These are phyloP conservation scores for Wickerhamomyces sydowiorum DNA, from an alignment of 805 yeast genomes.

Conservation along the genomic window DNA sequence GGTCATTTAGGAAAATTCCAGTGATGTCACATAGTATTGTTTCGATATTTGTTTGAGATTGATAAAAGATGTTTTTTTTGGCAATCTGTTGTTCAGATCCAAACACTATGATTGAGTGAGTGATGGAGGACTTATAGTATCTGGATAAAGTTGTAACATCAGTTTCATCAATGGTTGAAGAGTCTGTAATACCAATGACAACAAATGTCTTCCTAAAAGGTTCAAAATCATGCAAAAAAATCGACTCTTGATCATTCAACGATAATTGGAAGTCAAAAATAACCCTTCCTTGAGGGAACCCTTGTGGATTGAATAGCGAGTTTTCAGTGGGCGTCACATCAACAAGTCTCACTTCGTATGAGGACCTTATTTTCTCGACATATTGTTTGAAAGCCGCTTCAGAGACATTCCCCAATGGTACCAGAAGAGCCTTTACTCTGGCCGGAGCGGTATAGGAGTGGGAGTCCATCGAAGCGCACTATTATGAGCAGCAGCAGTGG, in stretches of 20 bases:
- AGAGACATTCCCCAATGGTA: slow-evolving; percentile 55
- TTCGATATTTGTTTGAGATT: slow-evolving; percentile 34
- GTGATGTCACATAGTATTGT: slow-evolving; percentile 72
- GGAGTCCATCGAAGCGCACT: no score
- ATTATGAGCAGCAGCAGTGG: no score
- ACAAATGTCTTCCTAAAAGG: slow-evolving; percentile 78
- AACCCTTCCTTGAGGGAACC: slow-evolving; percentile 73
- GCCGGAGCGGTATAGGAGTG: slow-evolving; percentile 59
- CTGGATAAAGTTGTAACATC: slow-evolving; percentile 36
- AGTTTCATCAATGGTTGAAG: slow-evolving; percentile 12
- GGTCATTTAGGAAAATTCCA: slow-evolving; percentile 50
- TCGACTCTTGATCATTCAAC: slow-evolving; percentile 46
- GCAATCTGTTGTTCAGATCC: slow-evolving; percentile 11
- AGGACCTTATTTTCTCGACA: slow-evolving; percentile 36
- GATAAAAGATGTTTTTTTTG: slow-evolving; percentile 4
- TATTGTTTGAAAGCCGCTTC: slow-evolving; percentile 32
- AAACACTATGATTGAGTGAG: slow-evolving; percentile 51
- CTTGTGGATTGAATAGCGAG: slow-evolving; percentile 71
- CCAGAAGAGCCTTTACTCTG: slow-evolving; percentile 56
- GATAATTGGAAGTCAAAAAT: slow-evolving; percentile 48
- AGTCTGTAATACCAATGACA: slow-evolving; percentile 41
- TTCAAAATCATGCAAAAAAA: slow-evolving; percentile 80
- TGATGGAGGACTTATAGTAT: slow-evolving; percentile 45
- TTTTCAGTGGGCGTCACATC: slow-evolving; percentile 68
- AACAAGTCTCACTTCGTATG: slow-evolving; percentile 61